Evolutionary conservation across 768 basidiomycete species (phyloP).

Genomic region (Filobasidium floriforme): DNA sequence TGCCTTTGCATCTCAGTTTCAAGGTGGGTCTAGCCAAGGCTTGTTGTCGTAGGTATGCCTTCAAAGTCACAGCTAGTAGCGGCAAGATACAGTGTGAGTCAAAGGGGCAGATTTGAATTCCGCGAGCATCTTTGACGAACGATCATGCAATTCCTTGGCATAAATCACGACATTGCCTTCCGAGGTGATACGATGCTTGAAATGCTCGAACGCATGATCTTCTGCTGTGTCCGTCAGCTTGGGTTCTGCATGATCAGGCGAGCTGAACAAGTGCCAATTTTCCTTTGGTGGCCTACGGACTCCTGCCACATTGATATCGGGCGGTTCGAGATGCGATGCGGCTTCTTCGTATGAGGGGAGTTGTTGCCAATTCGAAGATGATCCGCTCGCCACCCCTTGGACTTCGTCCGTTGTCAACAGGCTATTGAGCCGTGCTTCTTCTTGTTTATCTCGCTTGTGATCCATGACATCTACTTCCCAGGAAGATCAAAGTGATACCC

Average conservation of each 20-base stretch:
- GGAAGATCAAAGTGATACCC: background rate
- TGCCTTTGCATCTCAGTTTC: background rate
- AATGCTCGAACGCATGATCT: background rate
- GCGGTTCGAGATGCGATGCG: background rate
- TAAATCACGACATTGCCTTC: background rate
- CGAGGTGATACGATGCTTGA: background rate
- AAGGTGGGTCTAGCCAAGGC: background rate
- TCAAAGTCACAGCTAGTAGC: background rate
- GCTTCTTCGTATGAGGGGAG: constrained; percentile 1
- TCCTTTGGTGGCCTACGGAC: background rate
- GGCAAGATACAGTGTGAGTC: too few species aligned
- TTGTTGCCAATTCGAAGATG: background rate
- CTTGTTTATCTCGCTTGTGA: background rate
- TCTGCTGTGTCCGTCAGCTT: background rate
- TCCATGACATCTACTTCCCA: background rate
- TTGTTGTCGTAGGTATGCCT: background rate
- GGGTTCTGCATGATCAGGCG: background rate
- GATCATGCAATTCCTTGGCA: background rate
- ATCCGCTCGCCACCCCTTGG: background rate
- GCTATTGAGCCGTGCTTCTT: background rate
- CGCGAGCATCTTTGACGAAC: background rate
- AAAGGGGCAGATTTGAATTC: too few species aligned
- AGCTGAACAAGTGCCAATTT: background rate
- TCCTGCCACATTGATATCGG: background rate
- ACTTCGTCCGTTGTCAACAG: background rate